A percentile compares a stretch with the other conserved stretches of the same genome.
These are phyloP conservation scores for Bullera alba DNA, from an alignment of 768 basidiomycete species.

Conservation along the genomic window DNA sequence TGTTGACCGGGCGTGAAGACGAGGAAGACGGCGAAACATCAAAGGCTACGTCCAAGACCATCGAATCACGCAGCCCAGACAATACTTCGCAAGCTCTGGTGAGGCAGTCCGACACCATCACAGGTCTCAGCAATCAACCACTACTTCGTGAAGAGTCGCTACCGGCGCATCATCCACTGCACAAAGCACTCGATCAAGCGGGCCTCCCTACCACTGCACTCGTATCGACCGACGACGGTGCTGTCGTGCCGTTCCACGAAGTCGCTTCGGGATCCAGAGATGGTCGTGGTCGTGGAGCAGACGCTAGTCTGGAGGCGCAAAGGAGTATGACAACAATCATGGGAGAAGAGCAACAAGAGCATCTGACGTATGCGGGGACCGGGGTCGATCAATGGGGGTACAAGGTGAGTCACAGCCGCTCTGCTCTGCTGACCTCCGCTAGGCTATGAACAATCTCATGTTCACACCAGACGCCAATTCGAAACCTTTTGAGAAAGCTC, in stretches of 20 bases:
- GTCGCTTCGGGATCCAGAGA: slow-evolving; percentile 26
- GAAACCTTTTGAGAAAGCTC: slow-evolving; percentile 55
- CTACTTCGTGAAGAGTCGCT: slow-evolving; percentile 19
- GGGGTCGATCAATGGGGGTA: slow-evolving; percentile 41
- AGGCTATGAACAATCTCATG: slow-evolving; percentile 93
- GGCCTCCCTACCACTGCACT: slow-evolving; percentile 44
- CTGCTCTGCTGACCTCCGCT: slow-evolving; percentile 5
- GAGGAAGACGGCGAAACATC: slow-evolving; percentile 55
- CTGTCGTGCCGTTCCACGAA: slow-evolving; percentile 39
- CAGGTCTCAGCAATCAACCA: background rate
- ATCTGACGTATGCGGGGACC: slow-evolving; percentile 21
- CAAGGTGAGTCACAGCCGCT: slow-evolving; percentile 25
- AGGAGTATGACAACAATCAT: slow-evolving; percentile 27
- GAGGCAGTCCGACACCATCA: background rate
- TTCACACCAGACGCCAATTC: slow-evolving; percentile 87
- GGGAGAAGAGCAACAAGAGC: slow-evolving; percentile 25
- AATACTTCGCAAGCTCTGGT: slow-evolving; percentile 7
- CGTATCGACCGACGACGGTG: slow-evolving; percentile 29
- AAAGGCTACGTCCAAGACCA: background rate
- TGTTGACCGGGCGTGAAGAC: too few relatives aligned
- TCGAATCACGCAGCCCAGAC: slow-evolving; percentile 4
- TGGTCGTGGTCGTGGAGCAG: slow-evolving; percentile 19
- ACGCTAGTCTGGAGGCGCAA: slow-evolving; percentile 8
- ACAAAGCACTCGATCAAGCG: slow-evolving; percentile 34
- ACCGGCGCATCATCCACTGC: slow-evolving; percentile 32